These are phyloP conservation scores for Fusarium sp. DNA, from an alignment of 2,329 filamentous ascomycete genomes.

Conservation along the genomic window DNA sequence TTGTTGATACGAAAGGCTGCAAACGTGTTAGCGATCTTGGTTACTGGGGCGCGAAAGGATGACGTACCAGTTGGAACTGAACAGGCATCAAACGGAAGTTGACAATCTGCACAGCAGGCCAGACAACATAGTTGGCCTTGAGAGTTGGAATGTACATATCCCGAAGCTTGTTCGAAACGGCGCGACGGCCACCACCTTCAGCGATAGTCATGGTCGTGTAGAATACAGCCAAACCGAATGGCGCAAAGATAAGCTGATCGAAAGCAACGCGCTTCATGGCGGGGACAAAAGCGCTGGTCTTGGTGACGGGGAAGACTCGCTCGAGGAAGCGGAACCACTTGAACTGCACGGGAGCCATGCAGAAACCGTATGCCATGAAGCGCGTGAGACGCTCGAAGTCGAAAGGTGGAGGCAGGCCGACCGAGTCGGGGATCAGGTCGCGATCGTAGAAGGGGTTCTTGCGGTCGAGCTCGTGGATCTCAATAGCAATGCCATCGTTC, in stretches of 20 bases:
- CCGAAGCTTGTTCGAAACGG: conserved; percentile 82
- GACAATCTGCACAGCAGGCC: conserved; percentile 94
- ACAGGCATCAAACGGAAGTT: conserved; percentile 97
- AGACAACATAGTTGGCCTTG: conserved; percentile 94
- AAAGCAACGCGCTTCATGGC: conserved; percentile 90
- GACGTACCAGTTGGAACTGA: conserved; percentile 91
- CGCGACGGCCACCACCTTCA: conserved; percentile 86
- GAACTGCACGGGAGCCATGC: conserved; percentile 95
- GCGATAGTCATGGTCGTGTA: conserved; percentile 97
- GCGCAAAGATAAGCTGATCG: conserved; percentile 93
- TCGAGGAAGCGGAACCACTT: conserved; percentile 93
- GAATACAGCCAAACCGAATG: conserved; percentile 85
- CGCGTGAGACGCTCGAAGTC: conserved; percentile 94
- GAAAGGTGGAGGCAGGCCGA: conserved; percentile 78
- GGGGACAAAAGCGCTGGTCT: conserved; percentile 75
- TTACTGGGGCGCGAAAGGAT: accelerated
- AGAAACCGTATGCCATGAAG: conserved; percentile 97
- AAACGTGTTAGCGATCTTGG: conserved; percentile 4
- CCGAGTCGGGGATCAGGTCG: conserved; percentile 72
- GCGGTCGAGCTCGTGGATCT: conserved; percentile 86
- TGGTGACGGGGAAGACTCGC: conserved; percentile 82
- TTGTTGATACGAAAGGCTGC: conserved; percentile 91
- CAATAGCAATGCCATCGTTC: conserved; percentile 80
- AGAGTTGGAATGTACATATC: conserved; percentile 94
- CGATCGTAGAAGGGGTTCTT: conserved; percentile 73